Evolutionary conservation across 2,329 filamentous ascomycete genomes (phyloP).

Genomic region (Didymella segeticola): DNA sequence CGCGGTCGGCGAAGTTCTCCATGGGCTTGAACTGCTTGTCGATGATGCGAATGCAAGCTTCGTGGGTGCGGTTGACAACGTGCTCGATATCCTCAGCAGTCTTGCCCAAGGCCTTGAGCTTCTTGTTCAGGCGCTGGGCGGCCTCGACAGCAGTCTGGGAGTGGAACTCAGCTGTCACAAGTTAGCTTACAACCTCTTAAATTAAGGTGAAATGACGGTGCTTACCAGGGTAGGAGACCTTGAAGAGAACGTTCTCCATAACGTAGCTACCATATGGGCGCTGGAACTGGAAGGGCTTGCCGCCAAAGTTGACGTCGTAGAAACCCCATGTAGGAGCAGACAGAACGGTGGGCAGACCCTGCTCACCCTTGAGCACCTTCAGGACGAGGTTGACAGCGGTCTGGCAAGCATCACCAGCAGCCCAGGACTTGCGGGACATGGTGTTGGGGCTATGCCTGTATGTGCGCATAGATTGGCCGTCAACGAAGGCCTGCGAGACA

Average conservation of each 20-base stretch:
- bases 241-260: conserved; percentile 99
- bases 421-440: conserved; percentile 99
- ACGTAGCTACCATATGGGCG: conserved; percentile 96
- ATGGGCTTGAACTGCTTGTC: conserved; percentile 99
- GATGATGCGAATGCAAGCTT: conserved; percentile 98
- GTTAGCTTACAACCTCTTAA: conserved; percentile 1
- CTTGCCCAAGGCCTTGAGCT: conserved; percentile 85
- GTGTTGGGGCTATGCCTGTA: conserved; percentile 98
- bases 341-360: conserved; percentile 88
- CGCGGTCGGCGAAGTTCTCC: conserved; percentile 99
- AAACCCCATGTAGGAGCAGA: conserved; percentile 96
- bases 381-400: conserved; percentile 89
- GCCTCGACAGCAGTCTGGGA: conserved; percentile 98
- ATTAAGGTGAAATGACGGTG: conserved; percentile 4
- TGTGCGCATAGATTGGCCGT: conserved; percentile 93
- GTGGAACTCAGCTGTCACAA: conserved; percentile 82
- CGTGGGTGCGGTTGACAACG: conserved; percentile 94
- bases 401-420: conserved; percentile 96
- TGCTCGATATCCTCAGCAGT: conserved; percentile 88
- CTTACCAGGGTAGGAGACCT: conserved; percentile 95
- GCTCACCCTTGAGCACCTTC: conserved; percentile 90
- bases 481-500: conserved; percentile 96
- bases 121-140: conserved; percentile 83
- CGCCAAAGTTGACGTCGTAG: conserved; percentile 97
- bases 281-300: conserved; percentile 91